These are phyloP conservation scores for Cotoneaster glaucophyllus DNA, from an alignment of 306 rosid genomes.

Conservation along the genomic window DNA sequence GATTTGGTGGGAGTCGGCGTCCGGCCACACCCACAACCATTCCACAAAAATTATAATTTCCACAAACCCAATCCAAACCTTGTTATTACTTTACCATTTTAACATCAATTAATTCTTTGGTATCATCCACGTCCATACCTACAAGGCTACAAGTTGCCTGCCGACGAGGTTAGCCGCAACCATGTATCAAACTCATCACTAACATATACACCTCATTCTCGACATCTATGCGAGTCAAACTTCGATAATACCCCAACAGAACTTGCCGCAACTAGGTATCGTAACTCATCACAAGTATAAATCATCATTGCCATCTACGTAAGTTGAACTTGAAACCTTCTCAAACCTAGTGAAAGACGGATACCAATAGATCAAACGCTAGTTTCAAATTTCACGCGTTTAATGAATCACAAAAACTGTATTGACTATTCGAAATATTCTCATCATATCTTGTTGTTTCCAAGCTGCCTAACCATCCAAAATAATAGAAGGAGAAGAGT, in stretches of 20 bases:
- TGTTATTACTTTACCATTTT: neutral
- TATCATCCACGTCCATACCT: neutral
- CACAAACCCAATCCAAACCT: neutral
- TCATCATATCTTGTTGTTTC: neutral
- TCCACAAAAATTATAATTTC: neutral
- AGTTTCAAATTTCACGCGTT: too few relatives aligned
- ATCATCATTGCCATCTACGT: too few relatives aligned
- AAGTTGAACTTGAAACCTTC: too few relatives aligned
- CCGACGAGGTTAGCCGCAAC: neutral
- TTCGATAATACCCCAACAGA: too few relatives aligned
- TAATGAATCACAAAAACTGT: too few relatives aligned
- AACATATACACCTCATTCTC: neutral
- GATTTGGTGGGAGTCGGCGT: neutral
- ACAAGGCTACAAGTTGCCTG: neutral
- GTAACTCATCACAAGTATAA: too few relatives aligned
- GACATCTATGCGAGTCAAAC: too few relatives aligned
- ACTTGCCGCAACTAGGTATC: too few relatives aligned
- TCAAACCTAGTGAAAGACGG: too few relatives aligned
- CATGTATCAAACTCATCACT: neutral
- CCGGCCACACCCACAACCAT: neutral
- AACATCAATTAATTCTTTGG: slow-evolving; percentile 2
- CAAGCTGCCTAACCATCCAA: slow-evolving; percentile 9
- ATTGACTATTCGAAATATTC: neutral
- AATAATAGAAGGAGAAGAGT: neutral
- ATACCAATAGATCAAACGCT: too few relatives aligned